Percentiles rank a stretch among this genome's conserved stretches.
Conservation (phyloP, 164 flowering plant genomes). For the Tetracentron sinense region DNA sequence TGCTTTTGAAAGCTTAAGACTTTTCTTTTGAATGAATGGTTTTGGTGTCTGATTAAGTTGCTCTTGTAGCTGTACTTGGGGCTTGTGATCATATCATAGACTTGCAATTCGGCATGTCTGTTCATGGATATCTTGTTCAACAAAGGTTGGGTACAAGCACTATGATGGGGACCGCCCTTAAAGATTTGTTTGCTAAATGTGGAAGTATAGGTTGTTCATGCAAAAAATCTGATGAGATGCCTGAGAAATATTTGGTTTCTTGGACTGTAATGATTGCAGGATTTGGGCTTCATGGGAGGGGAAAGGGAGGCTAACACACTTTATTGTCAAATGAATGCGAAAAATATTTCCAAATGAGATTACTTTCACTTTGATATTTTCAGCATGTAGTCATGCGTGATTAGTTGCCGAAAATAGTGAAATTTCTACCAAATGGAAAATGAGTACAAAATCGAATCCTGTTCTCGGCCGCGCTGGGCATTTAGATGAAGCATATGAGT, state of each 20-base stretch:
- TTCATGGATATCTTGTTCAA: neutral
- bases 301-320: neutral
- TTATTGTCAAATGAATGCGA: neutral
- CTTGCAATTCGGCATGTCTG: neutral
- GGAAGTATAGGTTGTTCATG: conserved; percentile 24
- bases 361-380: neutral
- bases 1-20: conserved; percentile 18
- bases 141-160: neutral
- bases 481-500: neutral
- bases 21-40: conserved; percentile 33
- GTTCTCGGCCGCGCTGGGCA: neutral
- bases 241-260: neutral
- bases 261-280: neutral
- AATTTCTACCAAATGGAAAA: neutral
- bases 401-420: neutral
- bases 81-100: neutral
- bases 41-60: conserved; percentile 30
- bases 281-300: neutral
- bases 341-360: neutral
- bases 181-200: conserved; percentile 95
- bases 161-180: conserved; percentile 32
- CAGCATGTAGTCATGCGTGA: neutral
- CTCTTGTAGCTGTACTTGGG: conserved; percentile 13
- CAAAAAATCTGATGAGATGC: neutral
- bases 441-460: neutral